Conservation (phyloP, 441 rosid species). For the Breynia disticha region DNA sequence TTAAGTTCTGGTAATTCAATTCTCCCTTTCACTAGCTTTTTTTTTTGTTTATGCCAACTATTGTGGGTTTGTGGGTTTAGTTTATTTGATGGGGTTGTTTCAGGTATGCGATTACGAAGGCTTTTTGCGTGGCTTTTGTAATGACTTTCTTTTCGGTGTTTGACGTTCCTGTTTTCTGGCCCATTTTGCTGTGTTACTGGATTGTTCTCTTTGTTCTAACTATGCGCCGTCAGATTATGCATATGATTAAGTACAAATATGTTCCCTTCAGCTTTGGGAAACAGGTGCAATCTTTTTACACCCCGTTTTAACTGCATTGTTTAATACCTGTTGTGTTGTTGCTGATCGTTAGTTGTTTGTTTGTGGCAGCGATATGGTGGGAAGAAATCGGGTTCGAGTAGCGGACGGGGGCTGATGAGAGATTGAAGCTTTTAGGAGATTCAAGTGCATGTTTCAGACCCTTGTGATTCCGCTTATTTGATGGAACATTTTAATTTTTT, state of each 20-base stretch:
- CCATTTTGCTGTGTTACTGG: conserved; percentile 57
- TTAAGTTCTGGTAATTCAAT: conserved; percentile 25
- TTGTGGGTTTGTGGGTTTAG: too few relatives aligned
- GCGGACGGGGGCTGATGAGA: conserved; percentile 15
- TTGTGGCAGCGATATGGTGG: conserved; percentile 29
- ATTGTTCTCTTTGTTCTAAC: conserved; percentile 59
- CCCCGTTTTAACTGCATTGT: too few relatives aligned
- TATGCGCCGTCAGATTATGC: conserved; percentile 62
- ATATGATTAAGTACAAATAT: conserved; percentile 65
- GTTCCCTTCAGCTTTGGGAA: conserved; percentile 63
- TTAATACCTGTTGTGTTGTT: too few relatives aligned
- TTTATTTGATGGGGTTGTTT: too few relatives aligned
- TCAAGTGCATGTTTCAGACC: conserved; percentile 5
- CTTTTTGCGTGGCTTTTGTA: conserved; percentile 48
- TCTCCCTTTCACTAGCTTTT: too few relatives aligned
- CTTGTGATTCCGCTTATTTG: conserved; percentile 10
- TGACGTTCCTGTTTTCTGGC: conserved; percentile 75
- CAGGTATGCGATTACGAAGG: conserved; percentile 70
- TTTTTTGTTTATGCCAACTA: too few relatives aligned
- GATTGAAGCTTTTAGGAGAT: conserved; percentile 22
- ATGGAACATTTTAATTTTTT: conserved; percentile 4
- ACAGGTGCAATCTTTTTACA: conserved; percentile 25
- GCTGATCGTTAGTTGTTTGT: background rate
- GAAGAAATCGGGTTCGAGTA: conserved; percentile 20
- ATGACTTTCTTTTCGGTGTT: conserved; percentile 64